Evolutionary conservation across 164 flowering plant genomes (phyloP), one percentile per base, ranked within the genome.

Genomic region (Nymphaea thermarum): DNA sequence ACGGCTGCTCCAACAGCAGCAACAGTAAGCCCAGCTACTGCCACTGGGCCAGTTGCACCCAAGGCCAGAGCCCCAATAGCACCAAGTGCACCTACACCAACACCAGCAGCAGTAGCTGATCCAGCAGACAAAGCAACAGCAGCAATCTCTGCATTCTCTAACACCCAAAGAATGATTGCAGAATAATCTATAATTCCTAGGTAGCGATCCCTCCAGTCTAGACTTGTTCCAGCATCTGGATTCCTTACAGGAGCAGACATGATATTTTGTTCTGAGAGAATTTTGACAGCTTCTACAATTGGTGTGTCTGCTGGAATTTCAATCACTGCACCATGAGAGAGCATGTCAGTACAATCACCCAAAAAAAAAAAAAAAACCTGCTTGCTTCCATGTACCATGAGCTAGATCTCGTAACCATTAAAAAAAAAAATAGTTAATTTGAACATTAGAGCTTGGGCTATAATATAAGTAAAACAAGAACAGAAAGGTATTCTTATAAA

Each of bases 1-100:
- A 86, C 87, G 0, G 97, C 97, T 47, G 97, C 98, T 42, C 94
- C 94, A 36, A 83, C 85, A 12, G 97, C 96, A 59, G 96, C 91
- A 65, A 77, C 91, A 42, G 94, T 77, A 14, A 91, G 72, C 12
- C 97, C 97, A n/a, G 90, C 96, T 64, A 86, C 79, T n/a, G 94
- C 93, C 62, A 77, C 74, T 11, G 98, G 97, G 53, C 97, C 98
- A 7, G 97, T 85, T 6, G 82, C 82, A 12, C 97, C 98, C 74
- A 87, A 16, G n/a, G 91, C 96, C 43, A 84, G 36, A 45, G 91
- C 97, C 70, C 97, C 98, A 17, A 93, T 76, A 43, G 94, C 85
- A 10, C 97, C 96, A 71, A 83, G 84, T 4, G 93, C 89, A 68
- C 94, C 98, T 4, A 92, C 87, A 8, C 96, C 91, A 4, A 93